These are phyloP conservation scores for Pugionium dolabratum DNA, from an alignment of 345 rosid species.

Conservation along the genomic window DNA sequence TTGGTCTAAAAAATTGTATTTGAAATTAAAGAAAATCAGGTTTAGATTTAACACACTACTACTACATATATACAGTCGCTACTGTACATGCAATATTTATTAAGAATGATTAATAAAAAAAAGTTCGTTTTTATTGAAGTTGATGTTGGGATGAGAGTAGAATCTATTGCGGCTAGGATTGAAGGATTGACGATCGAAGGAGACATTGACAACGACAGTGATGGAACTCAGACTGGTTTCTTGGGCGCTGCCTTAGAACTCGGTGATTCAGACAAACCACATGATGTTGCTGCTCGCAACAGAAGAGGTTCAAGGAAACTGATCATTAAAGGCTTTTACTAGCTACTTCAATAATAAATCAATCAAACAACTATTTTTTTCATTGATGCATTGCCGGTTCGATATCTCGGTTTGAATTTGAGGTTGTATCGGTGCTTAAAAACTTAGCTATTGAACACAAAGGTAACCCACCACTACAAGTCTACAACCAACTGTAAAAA, in stretches of 20 bases:
- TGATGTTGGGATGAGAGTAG: constrained; percentile 47
- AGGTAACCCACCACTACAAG: no score
- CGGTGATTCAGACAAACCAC: constrained; percentile 34
- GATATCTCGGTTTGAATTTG: background rate
- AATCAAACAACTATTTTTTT: background rate
- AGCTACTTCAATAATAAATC: background rate
- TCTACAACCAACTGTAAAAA: no score
- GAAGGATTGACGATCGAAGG: constrained; percentile 76
- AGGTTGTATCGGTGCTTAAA: no score
- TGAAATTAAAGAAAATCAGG: no score
- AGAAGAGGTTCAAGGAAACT: constrained; percentile 38
- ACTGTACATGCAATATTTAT: no score
- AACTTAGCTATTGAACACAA: no score
- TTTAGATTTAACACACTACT: no score
- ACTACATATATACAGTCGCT: no score
- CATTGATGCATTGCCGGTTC: background rate
- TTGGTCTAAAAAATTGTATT: no score
- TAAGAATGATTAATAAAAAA: no score
- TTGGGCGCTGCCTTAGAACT: constrained; percentile 52
- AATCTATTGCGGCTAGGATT: constrained; percentile 55
- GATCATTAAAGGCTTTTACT: constrained; percentile 27
- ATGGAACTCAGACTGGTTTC: constrained; percentile 74
- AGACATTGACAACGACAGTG: constrained; percentile 65
- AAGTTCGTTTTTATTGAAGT: constrained; percentile 45
- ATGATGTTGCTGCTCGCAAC: constrained; percentile 1